Conservation (phyloP, 768 basidiomycete species). For the Naganishia vaughanmartiniae region DNA sequence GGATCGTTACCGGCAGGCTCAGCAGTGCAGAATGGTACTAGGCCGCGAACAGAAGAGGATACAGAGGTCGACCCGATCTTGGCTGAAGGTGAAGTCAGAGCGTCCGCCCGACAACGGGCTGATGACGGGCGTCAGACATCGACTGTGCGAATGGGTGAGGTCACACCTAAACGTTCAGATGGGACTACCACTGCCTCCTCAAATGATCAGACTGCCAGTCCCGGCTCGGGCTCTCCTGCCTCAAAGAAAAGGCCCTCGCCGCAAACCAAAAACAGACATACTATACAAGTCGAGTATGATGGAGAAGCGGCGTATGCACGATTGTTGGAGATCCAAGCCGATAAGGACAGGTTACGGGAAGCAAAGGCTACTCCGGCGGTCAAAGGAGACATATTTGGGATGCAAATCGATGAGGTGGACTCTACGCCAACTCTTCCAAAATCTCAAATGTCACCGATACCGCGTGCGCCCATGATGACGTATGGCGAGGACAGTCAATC, state of each 20-base stretch:
- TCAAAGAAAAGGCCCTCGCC: conserved; percentile 38
- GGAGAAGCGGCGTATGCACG: conserved; percentile 54
- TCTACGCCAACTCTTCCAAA: not conserved
- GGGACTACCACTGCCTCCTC: not conserved
- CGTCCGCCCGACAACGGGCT: conserved; percentile 9
- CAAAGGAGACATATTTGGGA: not conserved
- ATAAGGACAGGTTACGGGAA: not conserved
- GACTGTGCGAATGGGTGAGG: not conserved
- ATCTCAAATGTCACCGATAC: not conserved
- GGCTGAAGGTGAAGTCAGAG: conserved; percentile 15
- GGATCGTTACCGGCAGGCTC: conserved; percentile 4
- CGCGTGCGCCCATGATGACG: not conserved
- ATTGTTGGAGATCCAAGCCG: conserved; percentile 8
- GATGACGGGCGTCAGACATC: not conserved
- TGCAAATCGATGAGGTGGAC: conserved; percentile 5
- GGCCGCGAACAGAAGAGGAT: conserved; percentile 17
- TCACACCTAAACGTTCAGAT: not conserved
- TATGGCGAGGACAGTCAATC: not conserved
- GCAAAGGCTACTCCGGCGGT: too few species aligned
- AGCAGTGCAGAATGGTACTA: not conserved
- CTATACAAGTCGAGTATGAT: conserved; percentile 94
- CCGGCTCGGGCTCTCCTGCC: not conserved
- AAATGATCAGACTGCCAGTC: not conserved
- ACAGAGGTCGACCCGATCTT: not conserved
- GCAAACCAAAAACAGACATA: conserved; percentile 67